These are phyloP conservation scores for Oryza meridionalis DNA, from an alignment of 176 grass and related monocot genomes.

Conservation along the genomic window DNA sequence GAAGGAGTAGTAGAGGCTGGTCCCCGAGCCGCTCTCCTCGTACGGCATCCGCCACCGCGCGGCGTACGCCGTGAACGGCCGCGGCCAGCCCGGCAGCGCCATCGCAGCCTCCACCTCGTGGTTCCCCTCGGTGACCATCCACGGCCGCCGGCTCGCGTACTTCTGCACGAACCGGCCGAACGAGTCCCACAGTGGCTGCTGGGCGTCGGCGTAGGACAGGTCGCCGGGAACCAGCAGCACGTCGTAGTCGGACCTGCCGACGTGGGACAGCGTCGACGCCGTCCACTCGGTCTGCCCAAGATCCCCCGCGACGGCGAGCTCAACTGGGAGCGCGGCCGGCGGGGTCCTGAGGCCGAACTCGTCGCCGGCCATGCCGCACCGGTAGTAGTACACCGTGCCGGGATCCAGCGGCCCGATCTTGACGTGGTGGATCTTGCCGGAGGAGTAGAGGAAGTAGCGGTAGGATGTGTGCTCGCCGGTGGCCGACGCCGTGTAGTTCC, in stretches of 20 bases:
- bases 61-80: conserved; percentile 67
- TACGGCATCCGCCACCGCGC: conserved; percentile 80
- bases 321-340: conserved; percentile 63
- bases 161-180: conserved; percentile 84
- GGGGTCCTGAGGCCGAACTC: conserved; percentile 83
- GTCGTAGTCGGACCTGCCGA: conserved; percentile 58
- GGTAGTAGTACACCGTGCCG: conserved; percentile 78
- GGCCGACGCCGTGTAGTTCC: conserved; percentile 52
- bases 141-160: conserved; percentile 73
- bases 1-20: conserved; percentile 90
- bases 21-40: conserved; percentile 82
- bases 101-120: conserved; percentile 74
- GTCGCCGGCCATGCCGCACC: conserved; percentile 56
- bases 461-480: conserved; percentile 77
- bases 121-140: conserved; percentile 94
- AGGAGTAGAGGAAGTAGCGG: conserved; percentile 81
- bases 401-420: conserved; percentile 78
- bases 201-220: conserved; percentile 80
- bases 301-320: conserved; percentile 78
- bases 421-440: conserved; percentile 94
- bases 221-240: conserved; percentile 90
- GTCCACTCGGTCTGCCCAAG: conserved; percentile 96
- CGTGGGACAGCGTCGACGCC: conserved; percentile 76
- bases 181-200: conserved; percentile 86
- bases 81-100: conserved; percentile 33